phyloP scores from a whole-genome alignment of 352 stramenopile genomes.

The Pythium dissimile region DNA sequence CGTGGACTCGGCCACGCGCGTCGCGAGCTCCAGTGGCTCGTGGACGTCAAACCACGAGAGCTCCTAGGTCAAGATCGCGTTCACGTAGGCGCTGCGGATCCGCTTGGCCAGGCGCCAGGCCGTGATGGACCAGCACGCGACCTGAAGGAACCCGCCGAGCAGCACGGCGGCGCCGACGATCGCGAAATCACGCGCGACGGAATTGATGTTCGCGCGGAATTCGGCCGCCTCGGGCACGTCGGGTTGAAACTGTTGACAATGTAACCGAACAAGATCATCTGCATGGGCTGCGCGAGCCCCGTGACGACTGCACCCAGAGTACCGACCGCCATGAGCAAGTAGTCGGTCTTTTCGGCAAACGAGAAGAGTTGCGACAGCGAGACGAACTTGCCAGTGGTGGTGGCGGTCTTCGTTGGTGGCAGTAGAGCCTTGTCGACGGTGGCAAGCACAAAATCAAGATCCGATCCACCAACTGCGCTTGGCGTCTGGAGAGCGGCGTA shows the following conservation, averaged over 20 bases:
- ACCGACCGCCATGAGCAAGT: constrained; percentile 48
- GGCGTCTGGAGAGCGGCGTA: too few species aligned
- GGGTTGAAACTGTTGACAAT: constrained; percentile 72
- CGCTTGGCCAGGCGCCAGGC: constrained; percentile 1
- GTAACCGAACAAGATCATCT: constrained; percentile 70
- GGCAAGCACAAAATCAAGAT: too few species aligned
- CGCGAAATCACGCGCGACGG: neutral
- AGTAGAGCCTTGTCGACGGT: too few species aligned
- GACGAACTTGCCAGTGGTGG: too few species aligned
- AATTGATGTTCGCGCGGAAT: constrained; percentile 6
- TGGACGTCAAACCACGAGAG: neutral
- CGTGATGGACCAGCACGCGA: constrained; percentile 1
- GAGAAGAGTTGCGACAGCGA: neutral
- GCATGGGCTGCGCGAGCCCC: constrained; percentile 52
- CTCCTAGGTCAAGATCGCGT: neutral
- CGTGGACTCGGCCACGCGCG: constrained; percentile 43
- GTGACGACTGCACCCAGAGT: constrained; percentile 33
- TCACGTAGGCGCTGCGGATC: neutral
- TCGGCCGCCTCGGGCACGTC: constrained; percentile 18
- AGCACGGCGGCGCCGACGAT: neutral
- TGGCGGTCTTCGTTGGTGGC: too few species aligned
- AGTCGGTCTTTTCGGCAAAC: neutral
- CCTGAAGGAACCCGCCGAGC: neutral
- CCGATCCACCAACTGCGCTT: too few species aligned
- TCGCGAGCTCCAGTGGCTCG: constrained; percentile 27